Evolutionary conservation across 306 rosid genomes (phyloP).

Genomic region (Aeschynomene evenia): DNA sequence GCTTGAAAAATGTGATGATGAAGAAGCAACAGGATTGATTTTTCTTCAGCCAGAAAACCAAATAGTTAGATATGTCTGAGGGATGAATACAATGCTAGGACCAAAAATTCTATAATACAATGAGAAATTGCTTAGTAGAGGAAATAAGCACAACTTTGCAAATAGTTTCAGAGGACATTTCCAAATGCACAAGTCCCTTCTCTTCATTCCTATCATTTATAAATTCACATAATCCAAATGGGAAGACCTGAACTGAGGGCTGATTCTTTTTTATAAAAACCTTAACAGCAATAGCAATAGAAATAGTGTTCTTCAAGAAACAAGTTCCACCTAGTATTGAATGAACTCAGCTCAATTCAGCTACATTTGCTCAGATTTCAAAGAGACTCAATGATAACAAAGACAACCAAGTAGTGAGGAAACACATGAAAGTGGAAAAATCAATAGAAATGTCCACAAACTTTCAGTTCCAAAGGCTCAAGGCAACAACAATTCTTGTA

Average conservation of each 20-base stretch:
- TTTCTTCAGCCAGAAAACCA: conserved; percentile 13
- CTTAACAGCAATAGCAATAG: conserved; percentile 28
- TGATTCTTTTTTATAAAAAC: conserved; percentile 34
- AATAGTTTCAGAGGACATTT: conserved; percentile 14
- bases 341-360: conserved; percentile 33
- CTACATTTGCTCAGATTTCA: conserved; percentile 38
- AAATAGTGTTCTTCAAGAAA: conserved; percentile 27
- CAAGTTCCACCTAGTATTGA: conserved; percentile 26
- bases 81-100: conserved; percentile 31
- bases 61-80: conserved; percentile 12
- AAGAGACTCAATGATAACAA: conserved; percentile 32
- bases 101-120: conserved; percentile 11
- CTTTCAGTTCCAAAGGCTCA: conserved; percentile 32
- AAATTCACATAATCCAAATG: conserved; percentile 20
- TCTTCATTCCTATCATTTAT: background rate
- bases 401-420: conserved; percentile 23
- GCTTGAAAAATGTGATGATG: background rate
- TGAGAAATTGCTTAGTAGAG: conserved; percentile 27
- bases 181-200: conserved; percentile 20
- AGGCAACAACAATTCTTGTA: conserved; percentile 30
- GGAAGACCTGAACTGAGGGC: conserved; percentile 28
- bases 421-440: conserved; percentile 31
- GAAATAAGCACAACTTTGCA: conserved; percentile 14
- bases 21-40: background rate
- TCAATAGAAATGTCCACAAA: conserved; percentile 35